Percentiles rank a stretch among this genome's conserved stretches.
Evolutionary conservation across 2,329 filamentous ascomycete species (phyloP).

Genomic region (Biscogniauxia mediterranea): DNA sequence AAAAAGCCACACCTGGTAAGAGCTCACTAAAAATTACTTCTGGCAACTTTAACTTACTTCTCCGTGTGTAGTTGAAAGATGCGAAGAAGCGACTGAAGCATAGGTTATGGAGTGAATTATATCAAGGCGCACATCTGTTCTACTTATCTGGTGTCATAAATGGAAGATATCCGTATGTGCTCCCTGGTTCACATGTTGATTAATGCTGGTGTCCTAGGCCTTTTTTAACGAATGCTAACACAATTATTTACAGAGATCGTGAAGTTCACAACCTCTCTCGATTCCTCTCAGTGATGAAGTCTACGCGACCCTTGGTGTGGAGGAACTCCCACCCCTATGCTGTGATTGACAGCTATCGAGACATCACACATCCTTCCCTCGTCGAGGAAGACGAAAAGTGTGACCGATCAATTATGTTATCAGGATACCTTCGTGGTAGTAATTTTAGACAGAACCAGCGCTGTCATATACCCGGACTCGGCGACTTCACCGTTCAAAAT

Average conservation of each 20-base stretch:
- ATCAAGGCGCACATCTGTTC: conserved; percentile 95
- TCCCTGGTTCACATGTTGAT: not conserved
- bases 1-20: conserved; percentile 76
- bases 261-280: conserved; percentile 94
- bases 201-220: too few species aligned
- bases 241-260: conserved; percentile 56
- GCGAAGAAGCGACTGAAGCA: conserved; percentile 97
- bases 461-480: conserved; percentile 89
- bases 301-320: conserved; percentile 93
- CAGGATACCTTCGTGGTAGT: conserved; percentile 90
- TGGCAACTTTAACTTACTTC: not conserved
- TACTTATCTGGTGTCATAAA: conserved; percentile 97
- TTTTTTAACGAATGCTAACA: not conserved
- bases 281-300: conserved; percentile 99
- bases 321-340: conserved; percentile 94
- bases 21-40: not conserved
- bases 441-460: conserved; percentile 87
- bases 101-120: conserved; percentile 93
- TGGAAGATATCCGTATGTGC: conserved; percentile 71
- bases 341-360: conserved; percentile 89
- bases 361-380: conserved; percentile 88
- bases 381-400: conserved; percentile 87
- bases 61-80: conserved; percentile 60
- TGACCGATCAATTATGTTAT: conserved; percentile 86
- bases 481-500: conserved; percentile 78